Percentiles rank a stretch among this genome's conserved stretches.
Conservation (phyloP, 2,329 filamentous ascomycete genomes). For the Amauroascus verrucosus region DNA sequence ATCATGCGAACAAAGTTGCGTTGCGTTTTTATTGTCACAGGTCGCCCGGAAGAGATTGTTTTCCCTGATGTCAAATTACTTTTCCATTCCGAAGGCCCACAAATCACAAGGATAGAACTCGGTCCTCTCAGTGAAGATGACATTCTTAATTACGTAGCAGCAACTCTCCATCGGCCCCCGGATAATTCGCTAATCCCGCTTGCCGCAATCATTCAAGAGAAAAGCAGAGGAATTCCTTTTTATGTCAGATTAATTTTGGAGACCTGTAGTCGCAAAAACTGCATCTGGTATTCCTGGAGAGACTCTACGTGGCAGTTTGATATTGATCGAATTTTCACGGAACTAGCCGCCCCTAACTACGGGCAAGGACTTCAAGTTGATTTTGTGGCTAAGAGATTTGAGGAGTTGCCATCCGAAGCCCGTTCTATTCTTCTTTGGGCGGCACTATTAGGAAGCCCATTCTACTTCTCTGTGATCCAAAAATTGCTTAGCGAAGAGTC, state of each 20-base stretch:
- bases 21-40: slow-evolving; percentile 71
- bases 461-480: slow-evolving; percentile 73
- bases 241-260: slow-evolving; percentile 87
- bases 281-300: slow-evolving; percentile 84
- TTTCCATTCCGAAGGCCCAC: slow-evolving; percentile 42
- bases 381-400: slow-evolving; percentile 68
- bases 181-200: slow-evolving; percentile 62
- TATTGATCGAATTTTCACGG: slow-evolving; percentile 72
- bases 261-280: slow-evolving; percentile 73
- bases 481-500: slow-evolving; percentile 67
- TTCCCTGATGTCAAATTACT: slow-evolving; percentile 34
- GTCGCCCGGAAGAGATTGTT: slow-evolving; percentile 55
- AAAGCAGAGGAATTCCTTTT: slow-evolving; percentile 79
- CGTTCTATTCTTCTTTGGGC: slow-evolving; percentile 78
- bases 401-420: slow-evolving; percentile 63
- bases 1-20: slow-evolving; percentile 70
- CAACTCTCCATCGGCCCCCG: slow-evolving; percentile 62
- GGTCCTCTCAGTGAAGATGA: slow-evolving; percentile 66
- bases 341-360: slow-evolving; percentile 69
- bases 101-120: slow-evolving; percentile 61
- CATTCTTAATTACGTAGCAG: slow-evolving; percentile 69
- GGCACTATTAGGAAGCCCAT: slow-evolving; percentile 67
- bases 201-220: slow-evolving; percentile 76
- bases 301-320: slow-evolving; percentile 75
- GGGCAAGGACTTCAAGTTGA: slow-evolving; percentile 71